Evolutionary conservation across 257 asterid genomes (phyloP).

Genomic region (Solanum verrucosum): DNA sequence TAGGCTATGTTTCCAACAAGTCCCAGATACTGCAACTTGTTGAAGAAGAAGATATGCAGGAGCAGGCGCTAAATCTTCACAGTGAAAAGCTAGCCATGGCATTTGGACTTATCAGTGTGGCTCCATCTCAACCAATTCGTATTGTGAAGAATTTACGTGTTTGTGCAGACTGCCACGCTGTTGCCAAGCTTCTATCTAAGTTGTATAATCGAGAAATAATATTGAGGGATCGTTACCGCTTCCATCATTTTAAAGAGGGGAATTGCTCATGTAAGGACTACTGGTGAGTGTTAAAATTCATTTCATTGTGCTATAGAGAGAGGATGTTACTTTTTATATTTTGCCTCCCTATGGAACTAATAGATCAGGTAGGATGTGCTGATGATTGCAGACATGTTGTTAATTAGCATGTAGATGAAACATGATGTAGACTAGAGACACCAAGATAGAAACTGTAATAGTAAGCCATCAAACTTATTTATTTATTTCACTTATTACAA

Average conservation of each 20-base stretch:
- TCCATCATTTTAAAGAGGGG: slow-evolving; percentile 67
- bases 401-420: neutral
- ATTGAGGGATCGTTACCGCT: slow-evolving; percentile 67
- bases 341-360: neutral
- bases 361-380: neutral
- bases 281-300: slow-evolving; percentile 37
- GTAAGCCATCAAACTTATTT: neutral
- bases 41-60: slow-evolving; percentile 68
- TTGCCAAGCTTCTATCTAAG: slow-evolving; percentile 54
- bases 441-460: neutral
- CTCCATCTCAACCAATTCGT: slow-evolving; percentile 48
- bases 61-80: slow-evolving; percentile 52
- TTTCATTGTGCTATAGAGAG: neutral
- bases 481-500: neutral
- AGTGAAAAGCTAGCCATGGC: slow-evolving; percentile 79
- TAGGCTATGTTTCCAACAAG: slow-evolving; percentile 44
- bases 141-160: slow-evolving; percentile 73
- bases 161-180: slow-evolving; percentile 61
- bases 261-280: slow-evolving; percentile 59
- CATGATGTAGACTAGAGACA: neutral
- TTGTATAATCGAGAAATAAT: slow-evolving; percentile 56
- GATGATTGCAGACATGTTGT: neutral
- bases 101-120: slow-evolving; percentile 41
- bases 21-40: slow-evolving; percentile 54
- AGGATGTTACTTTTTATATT: neutral